phyloP scores from a whole-genome alignment of 345 rosid species.

The Acer campestre region DNA sequence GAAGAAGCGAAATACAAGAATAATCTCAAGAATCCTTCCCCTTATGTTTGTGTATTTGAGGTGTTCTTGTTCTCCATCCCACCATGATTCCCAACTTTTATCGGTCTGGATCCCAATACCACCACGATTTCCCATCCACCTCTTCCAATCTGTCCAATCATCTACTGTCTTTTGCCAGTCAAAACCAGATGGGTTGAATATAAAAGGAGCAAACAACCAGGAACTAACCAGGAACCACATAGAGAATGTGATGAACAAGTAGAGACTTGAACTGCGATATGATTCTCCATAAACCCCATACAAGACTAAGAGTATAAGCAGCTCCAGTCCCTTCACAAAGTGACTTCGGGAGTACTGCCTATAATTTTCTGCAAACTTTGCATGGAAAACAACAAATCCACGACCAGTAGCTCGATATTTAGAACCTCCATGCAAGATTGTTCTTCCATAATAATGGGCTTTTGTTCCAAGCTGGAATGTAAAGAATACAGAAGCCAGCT shows the following conservation, averaged over 20 bases:
- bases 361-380: constrained; percentile 87
- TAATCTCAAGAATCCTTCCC: constrained; percentile 78
- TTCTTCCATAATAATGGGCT: constrained; percentile 88
- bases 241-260: constrained; percentile 71
- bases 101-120: constrained; percentile 74
- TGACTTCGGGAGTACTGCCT: constrained; percentile 91
- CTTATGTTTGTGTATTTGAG: constrained; percentile 63
- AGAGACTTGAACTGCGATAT: constrained; percentile 72
- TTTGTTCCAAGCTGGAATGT: constrained; percentile 98
- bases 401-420: constrained; percentile 86
- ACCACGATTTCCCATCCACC: constrained; percentile 98
- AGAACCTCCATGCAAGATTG: constrained; percentile 93
- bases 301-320: constrained; percentile 66
- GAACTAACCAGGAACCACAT: constrained; percentile 94
- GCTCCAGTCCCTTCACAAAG: constrained; percentile 88
- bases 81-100: constrained; percentile 98
- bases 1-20: constrained; percentile 79
- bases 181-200: constrained; percentile 94
- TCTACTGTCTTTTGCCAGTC: constrained; percentile 98
- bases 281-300: constrained; percentile 72
- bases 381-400: constrained; percentile 91
- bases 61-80: constrained; percentile 91
- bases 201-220: constrained; percentile 95
- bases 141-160: constrained; percentile 98
- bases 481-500: constrained; percentile 92